Conservation (phyloP, 208 protist genomes). For the Trypanosomatidae sp. region DNA sequence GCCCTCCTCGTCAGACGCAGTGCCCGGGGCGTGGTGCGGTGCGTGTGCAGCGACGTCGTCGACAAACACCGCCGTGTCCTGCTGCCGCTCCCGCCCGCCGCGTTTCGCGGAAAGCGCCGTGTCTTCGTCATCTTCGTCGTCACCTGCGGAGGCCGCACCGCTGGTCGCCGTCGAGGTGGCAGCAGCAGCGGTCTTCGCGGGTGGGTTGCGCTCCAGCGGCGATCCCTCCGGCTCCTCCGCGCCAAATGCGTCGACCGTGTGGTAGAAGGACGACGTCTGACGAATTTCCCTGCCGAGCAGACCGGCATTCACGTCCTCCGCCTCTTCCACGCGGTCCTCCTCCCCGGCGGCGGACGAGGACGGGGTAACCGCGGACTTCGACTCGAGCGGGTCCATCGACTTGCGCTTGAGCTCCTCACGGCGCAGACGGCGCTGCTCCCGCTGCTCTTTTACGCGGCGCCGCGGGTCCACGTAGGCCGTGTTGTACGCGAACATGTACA, state of each 20-base stretch:
- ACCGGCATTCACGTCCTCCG: not conserved
- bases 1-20: not conserved
- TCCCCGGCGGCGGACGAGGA: no score
- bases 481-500: slow-evolving; percentile 69
- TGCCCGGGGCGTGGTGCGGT: not conserved
- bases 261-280: slow-evolving; percentile 31
- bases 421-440: no score
- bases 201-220: not conserved
- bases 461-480: slow-evolving; percentile 23
- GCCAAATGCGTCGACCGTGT: slow-evolving; percentile 27
- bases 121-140: slow-evolving; percentile 4
- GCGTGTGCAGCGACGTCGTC: not conserved
- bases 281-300: not conserved
- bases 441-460: slow-evolving; percentile 7
- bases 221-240: slow-evolving; percentile 13
- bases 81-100: slow-evolving; percentile 6
- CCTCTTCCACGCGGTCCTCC: not conserved
- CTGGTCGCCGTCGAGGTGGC: not conserved
- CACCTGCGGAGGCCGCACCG: not conserved
- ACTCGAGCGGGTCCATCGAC: no score
- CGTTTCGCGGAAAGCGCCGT: slow-evolving; percentile 6
- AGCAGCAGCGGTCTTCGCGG: not conserved
- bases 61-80: not conserved
- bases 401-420: no score
- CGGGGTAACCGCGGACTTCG: no score